Evolutionary conservation across 139 green algal species (phyloP).

Genomic region (Chlamydomonas incerta): DNA sequence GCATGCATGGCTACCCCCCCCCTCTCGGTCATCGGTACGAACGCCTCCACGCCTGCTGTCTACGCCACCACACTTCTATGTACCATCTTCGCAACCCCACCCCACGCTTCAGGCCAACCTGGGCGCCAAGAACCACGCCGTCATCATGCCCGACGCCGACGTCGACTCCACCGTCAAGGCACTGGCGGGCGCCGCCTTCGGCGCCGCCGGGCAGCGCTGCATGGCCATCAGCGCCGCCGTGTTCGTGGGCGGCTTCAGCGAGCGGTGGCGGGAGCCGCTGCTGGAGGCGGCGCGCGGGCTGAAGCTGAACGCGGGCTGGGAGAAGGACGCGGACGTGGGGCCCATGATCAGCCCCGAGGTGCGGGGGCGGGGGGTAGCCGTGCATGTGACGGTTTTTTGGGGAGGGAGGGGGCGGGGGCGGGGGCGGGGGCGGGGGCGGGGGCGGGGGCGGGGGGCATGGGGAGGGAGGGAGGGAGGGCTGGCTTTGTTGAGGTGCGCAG

Average conservation of each 20-base stretch:
- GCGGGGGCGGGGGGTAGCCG: slow-evolving; percentile 21
- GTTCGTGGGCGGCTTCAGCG: slow-evolving; percentile 86
- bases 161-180: slow-evolving; percentile 81
- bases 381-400: not conserved
- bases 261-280: slow-evolving; percentile 68
- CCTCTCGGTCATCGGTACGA: too few species aligned
- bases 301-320: slow-evolving; percentile 83
- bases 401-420: not conserved
- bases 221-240: slow-evolving; percentile 96
- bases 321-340: slow-evolving; percentile 87
- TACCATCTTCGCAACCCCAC: too few species aligned
- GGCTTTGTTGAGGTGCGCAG: too few species aligned
- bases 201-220: slow-evolving; percentile 96
- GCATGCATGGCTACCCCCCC: too few species aligned
- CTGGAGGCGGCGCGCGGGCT: slow-evolving; percentile 77
- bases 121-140: slow-evolving; percentile 98
- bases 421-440: not conserved
- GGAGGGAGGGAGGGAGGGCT: too few species aligned
- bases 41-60: too few species aligned
- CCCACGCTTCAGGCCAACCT: slow-evolving; percentile 75
- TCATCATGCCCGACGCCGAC: slow-evolving; percentile 96
- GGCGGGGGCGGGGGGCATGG: too few species aligned
- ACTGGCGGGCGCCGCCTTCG: slow-evolving; percentile 89
- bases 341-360: slow-evolving; percentile 87
- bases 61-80: too few species aligned